Evolutionary conservation across 2,329 filamentous ascomycete species (phyloP).

Genomic region (Beauveria varroae): DNA sequence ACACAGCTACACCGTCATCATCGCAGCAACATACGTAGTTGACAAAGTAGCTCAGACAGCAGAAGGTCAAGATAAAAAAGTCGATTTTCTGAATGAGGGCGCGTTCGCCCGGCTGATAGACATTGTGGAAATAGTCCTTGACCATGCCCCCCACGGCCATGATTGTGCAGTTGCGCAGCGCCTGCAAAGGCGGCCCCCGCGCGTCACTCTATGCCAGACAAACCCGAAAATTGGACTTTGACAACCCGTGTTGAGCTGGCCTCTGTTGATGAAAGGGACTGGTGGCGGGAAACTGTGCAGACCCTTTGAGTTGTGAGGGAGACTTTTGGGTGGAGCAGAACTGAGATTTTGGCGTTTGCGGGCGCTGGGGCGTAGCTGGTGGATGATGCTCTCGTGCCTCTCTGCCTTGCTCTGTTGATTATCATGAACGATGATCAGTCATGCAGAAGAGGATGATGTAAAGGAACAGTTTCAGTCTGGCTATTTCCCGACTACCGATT

Average conservation of each 20-base stretch:
- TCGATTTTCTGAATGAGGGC: slow-evolving; percentile 51
- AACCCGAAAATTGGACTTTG: neutral
- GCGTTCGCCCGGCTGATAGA: slow-evolving; percentile 31
- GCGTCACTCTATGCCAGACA: too few relatives aligned
- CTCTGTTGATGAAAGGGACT: too few relatives aligned
- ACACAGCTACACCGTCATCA: too few relatives aligned
- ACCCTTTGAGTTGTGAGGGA: neutral
- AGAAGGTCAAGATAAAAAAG: slow-evolving; percentile 58
- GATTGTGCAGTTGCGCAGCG: neutral
- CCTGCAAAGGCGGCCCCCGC: neutral
- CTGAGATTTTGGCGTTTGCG: too few relatives aligned
- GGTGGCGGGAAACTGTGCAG: neutral
- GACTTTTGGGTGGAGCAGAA: too few relatives aligned
- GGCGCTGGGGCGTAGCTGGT: too few relatives aligned
- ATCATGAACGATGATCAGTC: too few relatives aligned
- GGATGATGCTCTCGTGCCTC: too few relatives aligned
- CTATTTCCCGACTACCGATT: too few relatives aligned
- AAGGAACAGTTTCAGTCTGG: too few relatives aligned
- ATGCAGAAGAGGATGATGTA: too few relatives aligned
- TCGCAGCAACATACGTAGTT: slow-evolving; percentile 37
- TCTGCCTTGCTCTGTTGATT: neutral
- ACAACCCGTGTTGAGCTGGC: neutral
- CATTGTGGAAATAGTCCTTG: slow-evolving; percentile 26
- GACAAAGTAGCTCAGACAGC: slow-evolving; percentile 50
- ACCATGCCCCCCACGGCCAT: slow-evolving; percentile 15